Conservation (phyloP, 2,329 filamentous ascomycete genomes). For the Xylariaceae sp. region DNA sequence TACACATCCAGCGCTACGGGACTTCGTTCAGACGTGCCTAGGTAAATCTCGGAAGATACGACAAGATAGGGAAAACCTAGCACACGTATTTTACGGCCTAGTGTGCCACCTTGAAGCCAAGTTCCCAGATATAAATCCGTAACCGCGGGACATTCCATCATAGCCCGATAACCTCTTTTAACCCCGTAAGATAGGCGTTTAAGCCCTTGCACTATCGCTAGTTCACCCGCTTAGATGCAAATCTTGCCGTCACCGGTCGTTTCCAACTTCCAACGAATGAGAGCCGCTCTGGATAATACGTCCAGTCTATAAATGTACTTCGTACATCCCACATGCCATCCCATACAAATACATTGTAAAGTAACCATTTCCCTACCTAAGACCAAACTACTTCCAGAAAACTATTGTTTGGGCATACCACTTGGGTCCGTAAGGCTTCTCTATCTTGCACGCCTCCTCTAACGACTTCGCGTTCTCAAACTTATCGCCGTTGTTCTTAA, state of each 20-base stretch:
- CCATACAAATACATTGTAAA: not conserved
- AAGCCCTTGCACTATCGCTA: not conserved
- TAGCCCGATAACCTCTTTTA: not conserved
- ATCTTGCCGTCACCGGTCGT: not conserved
- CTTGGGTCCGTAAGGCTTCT: not conserved
- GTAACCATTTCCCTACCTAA: not conserved
- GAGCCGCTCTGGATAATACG: not conserved
- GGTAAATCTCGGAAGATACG: too few species aligned
- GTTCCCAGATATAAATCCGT: not conserved
- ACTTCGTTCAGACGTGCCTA: too few species aligned
- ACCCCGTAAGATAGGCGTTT: not conserved
- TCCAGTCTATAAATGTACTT: not conserved
- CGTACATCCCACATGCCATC: not conserved
- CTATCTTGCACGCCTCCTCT: not conserved
- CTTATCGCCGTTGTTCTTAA: not conserved
- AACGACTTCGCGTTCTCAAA: not conserved
- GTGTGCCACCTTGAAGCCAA: not conserved
- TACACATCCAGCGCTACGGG: too few species aligned
- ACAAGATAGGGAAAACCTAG: too few species aligned
- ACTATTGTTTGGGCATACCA: not conserved
- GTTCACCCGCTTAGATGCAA: not conserved
- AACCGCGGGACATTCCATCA: not conserved
- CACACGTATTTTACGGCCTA: not conserved
- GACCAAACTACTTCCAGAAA: not conserved
- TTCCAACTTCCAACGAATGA: not conserved